These are phyloP conservation scores for Nymphaea colorata DNA, from an alignment of 164 flowering plant species.

Conservation along the genomic window DNA sequence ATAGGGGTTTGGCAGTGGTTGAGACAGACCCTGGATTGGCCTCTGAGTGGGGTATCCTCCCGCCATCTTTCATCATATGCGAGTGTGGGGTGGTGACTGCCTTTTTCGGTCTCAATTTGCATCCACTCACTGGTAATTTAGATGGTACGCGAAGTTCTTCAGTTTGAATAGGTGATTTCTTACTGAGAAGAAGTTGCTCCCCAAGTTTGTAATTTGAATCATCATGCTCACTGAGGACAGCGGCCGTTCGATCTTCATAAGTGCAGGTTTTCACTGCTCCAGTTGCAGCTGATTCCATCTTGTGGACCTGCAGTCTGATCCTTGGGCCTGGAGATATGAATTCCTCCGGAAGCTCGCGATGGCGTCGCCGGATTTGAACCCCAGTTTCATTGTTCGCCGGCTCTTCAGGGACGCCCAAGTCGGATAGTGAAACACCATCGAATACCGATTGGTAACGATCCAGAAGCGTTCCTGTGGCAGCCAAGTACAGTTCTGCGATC, in stretches of 20 bases:
- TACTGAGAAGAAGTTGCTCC: background rate
- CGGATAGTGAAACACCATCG: background rate
- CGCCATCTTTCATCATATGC: background rate
- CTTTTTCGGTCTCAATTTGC: too few species aligned
- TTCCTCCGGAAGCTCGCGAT: background rate
- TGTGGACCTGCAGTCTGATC: background rate
- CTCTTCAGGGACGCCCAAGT: background rate
- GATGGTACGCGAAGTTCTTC: too few species aligned
- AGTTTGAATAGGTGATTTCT: background rate
- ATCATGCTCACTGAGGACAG: background rate
- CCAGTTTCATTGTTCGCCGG: background rate
- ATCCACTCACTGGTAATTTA: too few species aligned
- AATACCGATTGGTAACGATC: too few species aligned
- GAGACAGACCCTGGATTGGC: background rate
- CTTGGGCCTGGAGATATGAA: background rate
- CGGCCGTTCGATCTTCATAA: background rate
- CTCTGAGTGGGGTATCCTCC: background rate
- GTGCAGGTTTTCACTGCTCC: background rate
- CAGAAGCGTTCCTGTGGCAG: background rate
- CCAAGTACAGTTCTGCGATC: background rate
- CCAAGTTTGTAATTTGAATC: background rate
- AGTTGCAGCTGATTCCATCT: background rate
- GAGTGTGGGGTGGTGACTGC: background rate
- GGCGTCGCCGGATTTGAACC: conserved; percentile 1
- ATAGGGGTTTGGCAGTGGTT: too few species aligned